Base-by-base conservation (phyloP, 2,329 filamentous ascomycete species). In the Amphichorda felina region DNA sequence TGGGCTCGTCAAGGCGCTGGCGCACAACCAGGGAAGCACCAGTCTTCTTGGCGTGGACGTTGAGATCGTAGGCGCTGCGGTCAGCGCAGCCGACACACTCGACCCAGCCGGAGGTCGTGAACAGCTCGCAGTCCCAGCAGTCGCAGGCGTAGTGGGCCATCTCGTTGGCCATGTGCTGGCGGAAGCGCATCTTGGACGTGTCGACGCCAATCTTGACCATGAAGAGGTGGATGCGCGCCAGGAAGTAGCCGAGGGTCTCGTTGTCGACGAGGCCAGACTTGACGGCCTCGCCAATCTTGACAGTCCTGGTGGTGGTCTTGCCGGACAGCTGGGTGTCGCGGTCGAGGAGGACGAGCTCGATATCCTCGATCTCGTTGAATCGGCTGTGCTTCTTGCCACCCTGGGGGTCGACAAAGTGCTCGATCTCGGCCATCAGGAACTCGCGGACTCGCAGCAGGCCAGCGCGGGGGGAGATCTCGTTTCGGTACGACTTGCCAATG, bases 361-460 rank as follows among this genome's bases (percentile, higher is more conserved):
- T 63, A 47, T 94, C 68, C 53, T 85, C 79, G 40, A 98, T 79
- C 50, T 94, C 84, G 31, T 75, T 62, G 61, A 98, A 98, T 38
- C 88, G 82, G 35, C 72, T 63, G 57, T 98, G 91, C 64, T 91
- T 93, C 76, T 98, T 98, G 61, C 87, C 86, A 53, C 86, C 78
- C 51, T 91, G 71, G 9, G 91, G 91, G 51, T 98, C 91, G 46
- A 98, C 91, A 54, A 85, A 98, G 60, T 98, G 91, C 66, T 98
- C 91, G 48, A 98, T 94, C 63, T 98, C 91, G 17, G 89, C 91
- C 91, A 98, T 96, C 49, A 95, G 64, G 64, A 98, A 96, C 59
- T 98, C 91, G 49, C 91, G 84, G 30, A 98, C 91, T 48, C 91
- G 82, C 39, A 98, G 65, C 28, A 98, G 77, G 61, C 91, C 91